These are phyloP conservation scores for Bipolaris cookei DNA, from an alignment of 2,329 filamentous ascomycete species.

Conservation along the genomic window DNA sequence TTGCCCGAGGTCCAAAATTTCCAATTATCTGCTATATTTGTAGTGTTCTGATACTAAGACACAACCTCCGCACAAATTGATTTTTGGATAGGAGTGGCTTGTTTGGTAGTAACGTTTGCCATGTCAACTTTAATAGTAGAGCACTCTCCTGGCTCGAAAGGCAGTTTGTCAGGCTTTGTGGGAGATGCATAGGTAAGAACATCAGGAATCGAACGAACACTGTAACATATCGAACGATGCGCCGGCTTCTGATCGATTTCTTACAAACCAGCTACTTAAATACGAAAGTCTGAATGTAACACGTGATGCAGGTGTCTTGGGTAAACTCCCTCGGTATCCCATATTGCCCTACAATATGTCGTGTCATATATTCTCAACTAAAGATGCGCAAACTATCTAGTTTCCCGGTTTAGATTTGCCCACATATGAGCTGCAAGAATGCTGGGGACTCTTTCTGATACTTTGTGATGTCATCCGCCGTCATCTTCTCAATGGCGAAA, in stretches of 20 bases:
- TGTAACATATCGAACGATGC: neutral
- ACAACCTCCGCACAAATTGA: neutral
- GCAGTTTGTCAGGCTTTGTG: neutral
- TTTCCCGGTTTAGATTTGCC: neutral
- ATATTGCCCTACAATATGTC: neutral
- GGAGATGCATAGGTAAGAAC: neutral
- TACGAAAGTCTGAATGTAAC: neutral
- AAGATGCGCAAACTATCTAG: neutral
- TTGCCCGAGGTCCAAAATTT: no score
- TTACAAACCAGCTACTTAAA: neutral
- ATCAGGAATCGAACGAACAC: neutral
- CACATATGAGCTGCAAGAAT: neutral
- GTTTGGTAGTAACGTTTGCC: neutral
- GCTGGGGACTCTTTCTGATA: neutral
- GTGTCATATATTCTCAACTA: neutral
- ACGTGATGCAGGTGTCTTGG: neutral
- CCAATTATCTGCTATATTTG: no score
- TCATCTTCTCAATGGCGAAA: neutral
- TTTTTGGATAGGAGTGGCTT: neutral
- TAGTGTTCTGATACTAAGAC: neutral
- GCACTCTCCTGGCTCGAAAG: neutral
- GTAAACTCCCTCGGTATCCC: neutral
- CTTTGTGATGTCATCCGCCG: neutral
- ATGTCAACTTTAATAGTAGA: neutral
- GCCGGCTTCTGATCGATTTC: neutral